Base-by-base conservation (phyloP, 805 yeast species). In the Ogataea paradorogensis region DNA sequence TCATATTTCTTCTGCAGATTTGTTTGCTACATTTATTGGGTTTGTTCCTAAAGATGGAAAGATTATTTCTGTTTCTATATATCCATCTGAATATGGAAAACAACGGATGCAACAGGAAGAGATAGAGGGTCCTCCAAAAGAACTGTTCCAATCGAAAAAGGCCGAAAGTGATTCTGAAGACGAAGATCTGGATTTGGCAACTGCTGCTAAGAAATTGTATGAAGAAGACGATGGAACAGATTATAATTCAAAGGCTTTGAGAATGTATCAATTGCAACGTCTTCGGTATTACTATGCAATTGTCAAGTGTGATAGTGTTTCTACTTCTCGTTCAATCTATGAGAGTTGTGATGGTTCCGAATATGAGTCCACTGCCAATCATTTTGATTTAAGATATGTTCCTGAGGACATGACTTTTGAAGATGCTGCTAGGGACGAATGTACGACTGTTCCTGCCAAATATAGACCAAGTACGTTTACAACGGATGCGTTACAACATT, bases 401-500 rank as follows among this genome's bases (percentile, higher is more conserved):
- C 98, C 99, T 2, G 96, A 87, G 34, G 96, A 80, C 18, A 88
- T 89, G 88, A 82, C 76, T 2, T 93, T 93, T 61, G 89, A 82
- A 9, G 85, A 79, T 40, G 78, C 76, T 42, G 82, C 95, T 29
- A 74, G 78, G 51, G 98, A 93, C 53, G 58, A 61, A 23, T 87
- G 97, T 65, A 65, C 67, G 15, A 76, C 76, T 46, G 67, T 89
- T 7, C 96, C 98, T 6, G 65, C 79, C 2, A 76, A 76, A 34
- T 93, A 93, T 63, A 81, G 78, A 50, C 99, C 99, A 14, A 70
- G 70, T 38, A 60, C 66, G 15, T 93, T 93, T 62, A 85, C 86
- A 22, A 93, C 99, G 3, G 97, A 87, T 65, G 99, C 99, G 0
- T 71, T 93, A 44, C 96, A 93, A 60, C 96, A 89, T 58, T 90